A percentile compares a stretch with the other conserved stretches of the same genome.
These are phyloP conservation scores for Neurospora tetrasperma DNA, from an alignment of 495 filamentous ascomycete species.

Conservation along the genomic window DNA sequence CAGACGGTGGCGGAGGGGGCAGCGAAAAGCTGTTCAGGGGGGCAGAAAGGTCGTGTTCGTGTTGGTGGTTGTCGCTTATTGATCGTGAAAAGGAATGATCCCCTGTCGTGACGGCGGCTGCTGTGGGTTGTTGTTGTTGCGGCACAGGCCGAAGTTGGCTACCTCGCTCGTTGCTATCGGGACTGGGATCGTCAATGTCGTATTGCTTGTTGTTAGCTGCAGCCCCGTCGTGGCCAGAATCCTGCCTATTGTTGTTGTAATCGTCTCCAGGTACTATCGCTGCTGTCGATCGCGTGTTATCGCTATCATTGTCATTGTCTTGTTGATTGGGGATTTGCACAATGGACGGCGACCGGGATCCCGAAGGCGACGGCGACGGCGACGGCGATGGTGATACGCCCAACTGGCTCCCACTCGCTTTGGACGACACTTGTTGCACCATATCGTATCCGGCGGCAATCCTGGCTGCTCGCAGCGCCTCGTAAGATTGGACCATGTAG, in stretches of 20 bases:
- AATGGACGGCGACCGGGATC: constrained; percentile 1
- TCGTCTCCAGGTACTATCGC: background rate
- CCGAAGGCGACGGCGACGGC: constrained; percentile 8
- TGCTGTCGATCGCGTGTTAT: background rate
- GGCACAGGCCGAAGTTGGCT: constrained; percentile 4
- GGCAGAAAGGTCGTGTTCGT: background rate
- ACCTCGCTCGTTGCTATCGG: background rate
- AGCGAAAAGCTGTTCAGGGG: background rate
- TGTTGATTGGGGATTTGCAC: background rate
- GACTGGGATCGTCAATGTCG: background rate
- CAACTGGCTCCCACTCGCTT: constrained; percentile 7
- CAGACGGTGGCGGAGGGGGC: background rate
- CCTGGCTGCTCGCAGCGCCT: constrained; percentile 17
- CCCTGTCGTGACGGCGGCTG: constrained; percentile 1
- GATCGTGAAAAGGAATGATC: background rate
- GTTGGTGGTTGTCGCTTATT: background rate
- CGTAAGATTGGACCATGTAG: constrained; percentile 25
- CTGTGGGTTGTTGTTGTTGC: constrained; percentile 3
- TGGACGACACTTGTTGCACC: constrained; percentile 4
- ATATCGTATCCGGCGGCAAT: constrained; percentile 17
- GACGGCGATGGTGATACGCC: constrained; percentile 14
- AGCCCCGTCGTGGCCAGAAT: background rate
- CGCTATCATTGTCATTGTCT: background rate
- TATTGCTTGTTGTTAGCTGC: background rate
- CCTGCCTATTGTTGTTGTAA: background rate